Percentiles rank a stretch among this genome's conserved stretches.
Evolutionary conservation across 257 asterid species (phyloP).

Genomic region (Catharanthus roseus): DNA sequence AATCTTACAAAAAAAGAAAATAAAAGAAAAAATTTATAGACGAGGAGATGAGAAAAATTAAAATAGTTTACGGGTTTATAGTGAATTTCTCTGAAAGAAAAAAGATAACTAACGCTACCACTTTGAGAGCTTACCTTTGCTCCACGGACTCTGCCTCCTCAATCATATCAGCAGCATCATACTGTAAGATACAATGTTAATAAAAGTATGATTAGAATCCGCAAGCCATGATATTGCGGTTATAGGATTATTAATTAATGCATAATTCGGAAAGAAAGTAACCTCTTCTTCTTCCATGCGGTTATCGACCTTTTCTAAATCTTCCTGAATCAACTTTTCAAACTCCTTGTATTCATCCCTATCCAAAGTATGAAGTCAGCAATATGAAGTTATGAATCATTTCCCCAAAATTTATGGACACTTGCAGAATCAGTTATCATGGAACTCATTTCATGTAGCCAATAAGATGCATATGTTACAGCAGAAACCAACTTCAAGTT

Average conservation of each 20-base stretch:
- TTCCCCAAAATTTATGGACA: too few relatives aligned
- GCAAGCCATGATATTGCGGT: constrained; percentile 6
- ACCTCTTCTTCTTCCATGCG: constrained; percentile 99
- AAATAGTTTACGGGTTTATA: too few relatives aligned
- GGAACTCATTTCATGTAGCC: neutral
- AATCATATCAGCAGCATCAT: constrained; percentile 87
- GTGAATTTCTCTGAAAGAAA: too few relatives aligned
- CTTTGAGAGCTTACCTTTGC: constrained; percentile 49
- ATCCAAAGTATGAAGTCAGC: constrained; percentile 13
- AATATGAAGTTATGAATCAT: neutral
- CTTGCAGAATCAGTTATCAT: neutral
- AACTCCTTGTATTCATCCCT: constrained; percentile 98
- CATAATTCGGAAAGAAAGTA: constrained; percentile 7
- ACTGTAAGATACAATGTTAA: constrained; percentile 38
- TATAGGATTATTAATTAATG: constrained; percentile 4
- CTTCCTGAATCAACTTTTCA: constrained; percentile 85
- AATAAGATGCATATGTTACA: neutral
- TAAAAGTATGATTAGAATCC: constrained; percentile 14
- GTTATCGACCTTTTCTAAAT: constrained; percentile 66
- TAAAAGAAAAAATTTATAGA: neutral
- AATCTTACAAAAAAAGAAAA: too few relatives aligned
- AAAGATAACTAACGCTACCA: neutral
- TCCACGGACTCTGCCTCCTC: constrained; percentile 87
- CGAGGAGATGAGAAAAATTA: neutral
- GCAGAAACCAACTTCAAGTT: neutral